Base-by-base conservation (phyloP, 441 rosid species). In the Metrosideros polymorpha region DNA sequence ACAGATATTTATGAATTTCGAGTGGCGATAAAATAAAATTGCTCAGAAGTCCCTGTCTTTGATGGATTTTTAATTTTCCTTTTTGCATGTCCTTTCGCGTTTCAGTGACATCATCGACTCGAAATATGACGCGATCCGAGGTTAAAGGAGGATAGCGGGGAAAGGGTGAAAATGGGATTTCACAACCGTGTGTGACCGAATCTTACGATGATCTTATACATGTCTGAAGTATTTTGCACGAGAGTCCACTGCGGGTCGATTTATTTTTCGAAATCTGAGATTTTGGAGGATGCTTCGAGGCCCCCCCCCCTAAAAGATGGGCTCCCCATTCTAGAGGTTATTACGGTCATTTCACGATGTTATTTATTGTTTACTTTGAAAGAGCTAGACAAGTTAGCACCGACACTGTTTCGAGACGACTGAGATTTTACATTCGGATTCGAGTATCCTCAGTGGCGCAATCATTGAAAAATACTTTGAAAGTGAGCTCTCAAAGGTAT, bases 331-430 rank as follows among this genome's bases (percentile, higher is more conserved):
- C 24, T 7, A 10, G 75, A 61, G 42, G 75, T 61, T 30, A 30
- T 17, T 15, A 15, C 0, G 42, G 75, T 61, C 75, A 30, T 61
- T 61, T 61, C 75, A 0, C 0, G 6, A 7, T 1, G 1, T 30
- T 1, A 18, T 35, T 0, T 4, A 35, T 30, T 3, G 1, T 35
- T 0, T 0, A 9, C 29, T 15, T 14, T 13, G 6, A 2, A 35
- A 1, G 4, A 1, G 7, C 6, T 1, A 2, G 14, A 35, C 2
- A 5, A 0, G 45, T 35, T 45, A 66, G 14, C 45, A 19, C 14
- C 27, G 45, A 35, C 14, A 5, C 45, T 9, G 7, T 66, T 19
- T 19, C 14, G 15, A 32, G 45, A 35, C 77, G 45, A 66, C 45
- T 32, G 4, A 5, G 15, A 35, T 66, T 19, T 66, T 19, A 2